phyloP scores from a whole-genome alignment of 345 rosid species.

The Abelmoschus esculentus region DNA sequence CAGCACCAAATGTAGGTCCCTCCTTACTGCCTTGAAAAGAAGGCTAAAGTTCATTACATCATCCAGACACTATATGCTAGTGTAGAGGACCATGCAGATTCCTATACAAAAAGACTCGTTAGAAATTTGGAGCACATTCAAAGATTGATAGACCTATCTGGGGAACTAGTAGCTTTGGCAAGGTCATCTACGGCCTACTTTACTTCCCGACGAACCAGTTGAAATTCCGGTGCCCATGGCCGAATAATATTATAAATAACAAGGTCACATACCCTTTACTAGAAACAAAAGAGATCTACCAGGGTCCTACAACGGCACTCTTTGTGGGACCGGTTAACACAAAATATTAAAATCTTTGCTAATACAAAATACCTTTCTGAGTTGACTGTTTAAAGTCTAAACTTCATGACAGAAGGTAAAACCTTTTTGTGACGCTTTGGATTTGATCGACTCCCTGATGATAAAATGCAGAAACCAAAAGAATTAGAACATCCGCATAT shows the following conservation, averaged over 20 bases:
- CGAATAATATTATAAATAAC: background rate
- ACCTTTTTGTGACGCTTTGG: background rate
- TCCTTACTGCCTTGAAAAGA: no score
- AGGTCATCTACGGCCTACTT: no score
- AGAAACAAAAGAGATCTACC: background rate
- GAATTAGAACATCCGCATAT: background rate
- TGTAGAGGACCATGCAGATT: no score
- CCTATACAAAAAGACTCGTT: no score
- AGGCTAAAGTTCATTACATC: no score
- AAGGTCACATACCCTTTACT: background rate
- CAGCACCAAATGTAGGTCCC: no score
- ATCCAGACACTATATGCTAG: no score
- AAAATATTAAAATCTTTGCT: background rate
- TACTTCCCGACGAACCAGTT: background rate
- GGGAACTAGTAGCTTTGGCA: no score
- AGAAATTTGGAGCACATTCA: no score
- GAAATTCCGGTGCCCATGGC: background rate
- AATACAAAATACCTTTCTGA: background rate
- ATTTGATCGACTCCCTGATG: background rate
- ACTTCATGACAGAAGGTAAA: background rate
- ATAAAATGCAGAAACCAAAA: background rate
- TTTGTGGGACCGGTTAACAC: background rate
- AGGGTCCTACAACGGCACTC: background rate
- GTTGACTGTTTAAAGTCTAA: background rate
- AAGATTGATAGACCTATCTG: no score